Evolutionary conservation across 768 basidiomycete genomes (phyloP).

Genomic region (Tephrocybe rancida): DNA sequence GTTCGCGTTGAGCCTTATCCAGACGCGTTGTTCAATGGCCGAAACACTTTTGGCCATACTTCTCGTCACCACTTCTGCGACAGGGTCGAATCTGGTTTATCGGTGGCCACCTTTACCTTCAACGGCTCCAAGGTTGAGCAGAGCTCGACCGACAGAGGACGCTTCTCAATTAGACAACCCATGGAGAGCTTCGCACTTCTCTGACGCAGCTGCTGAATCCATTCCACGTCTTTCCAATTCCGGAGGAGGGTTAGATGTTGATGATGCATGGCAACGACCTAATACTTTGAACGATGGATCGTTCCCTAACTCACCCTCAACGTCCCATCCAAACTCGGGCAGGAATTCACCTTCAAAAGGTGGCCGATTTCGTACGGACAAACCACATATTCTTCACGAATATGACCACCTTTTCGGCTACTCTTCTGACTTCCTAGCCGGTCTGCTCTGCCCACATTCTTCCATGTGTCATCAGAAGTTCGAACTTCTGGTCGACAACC

Average conservation of each 20-base stretch:
- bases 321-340: constrained; percentile 50
- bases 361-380: constrained; percentile 37
- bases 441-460: constrained; percentile 74
- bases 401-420: constrained; percentile 81
- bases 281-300: constrained; percentile 50
- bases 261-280: constrained; percentile 69
- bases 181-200: constrained; percentile 66
- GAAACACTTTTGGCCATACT: constrained; percentile 81
- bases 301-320: constrained; percentile 49
- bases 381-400: constrained; percentile 39
- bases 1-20: not conserved
- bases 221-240: constrained; percentile 20
- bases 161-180: constrained; percentile 69
- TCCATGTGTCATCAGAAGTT: constrained; percentile 93
- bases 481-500: constrained; percentile 87
- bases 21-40: constrained; percentile 48
- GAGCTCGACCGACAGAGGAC: constrained; percentile 56
- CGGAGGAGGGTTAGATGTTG: constrained; percentile 36
- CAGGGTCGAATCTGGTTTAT: constrained; percentile 77
- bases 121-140: constrained; percentile 66
- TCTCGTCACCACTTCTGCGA: constrained; percentile 83
- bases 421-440: constrained; percentile 78
- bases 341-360: constrained; percentile 54
- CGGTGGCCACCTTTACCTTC: constrained; percentile 82
- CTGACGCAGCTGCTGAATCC: constrained; percentile 32